Evolutionary conservation across 2,329 filamentous ascomycete genomes (phyloP).

Genomic region (Cytospora chrysosperma): DNA sequence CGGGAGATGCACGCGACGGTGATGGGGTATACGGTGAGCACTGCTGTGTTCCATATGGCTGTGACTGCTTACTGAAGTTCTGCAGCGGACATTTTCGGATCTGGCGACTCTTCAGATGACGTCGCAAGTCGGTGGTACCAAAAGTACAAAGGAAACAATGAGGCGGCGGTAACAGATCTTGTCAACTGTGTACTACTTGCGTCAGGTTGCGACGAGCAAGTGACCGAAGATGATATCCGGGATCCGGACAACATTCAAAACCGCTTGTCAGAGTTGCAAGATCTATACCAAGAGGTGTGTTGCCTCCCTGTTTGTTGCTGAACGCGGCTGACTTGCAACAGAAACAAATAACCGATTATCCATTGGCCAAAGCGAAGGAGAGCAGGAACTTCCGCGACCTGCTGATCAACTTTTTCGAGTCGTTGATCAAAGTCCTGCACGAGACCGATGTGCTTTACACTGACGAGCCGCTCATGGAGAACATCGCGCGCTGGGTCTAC

Average conservation of each 20-base stretch:
- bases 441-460: constrained; percentile 79
- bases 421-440: constrained; percentile 75
- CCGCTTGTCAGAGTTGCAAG: constrained; percentile 80
- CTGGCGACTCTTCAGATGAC: constrained; percentile 54
- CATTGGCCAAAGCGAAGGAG: constrained; percentile 76
- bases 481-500: constrained; percentile 84
- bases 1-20: constrained; percentile 47
- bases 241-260: constrained; percentile 85
- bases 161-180: constrained; percentile 57
- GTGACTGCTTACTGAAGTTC: constrained; percentile 28
- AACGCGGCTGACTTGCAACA: constrained; percentile 33
- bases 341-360: constrained; percentile 85
- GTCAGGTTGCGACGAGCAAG: constrained; percentile 76
- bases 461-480: constrained; percentile 77
- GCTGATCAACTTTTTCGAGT: constrained; percentile 75
- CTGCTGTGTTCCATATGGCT: constrained; percentile 20
- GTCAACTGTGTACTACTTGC: constrained; percentile 68
- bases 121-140: constrained; percentile 61
- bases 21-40: constrained; percentile 56
- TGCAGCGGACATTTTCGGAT: constrained; percentile 62
- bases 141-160: constrained; percentile 54
- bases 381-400: constrained; percentile 75
- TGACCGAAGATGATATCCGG: constrained; percentile 79
- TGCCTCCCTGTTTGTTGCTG: not conserved
- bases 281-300: constrained; percentile 76